Conservation (phyloP, 75 land plant genomes). For the Cryptomeria japonica region DNA sequence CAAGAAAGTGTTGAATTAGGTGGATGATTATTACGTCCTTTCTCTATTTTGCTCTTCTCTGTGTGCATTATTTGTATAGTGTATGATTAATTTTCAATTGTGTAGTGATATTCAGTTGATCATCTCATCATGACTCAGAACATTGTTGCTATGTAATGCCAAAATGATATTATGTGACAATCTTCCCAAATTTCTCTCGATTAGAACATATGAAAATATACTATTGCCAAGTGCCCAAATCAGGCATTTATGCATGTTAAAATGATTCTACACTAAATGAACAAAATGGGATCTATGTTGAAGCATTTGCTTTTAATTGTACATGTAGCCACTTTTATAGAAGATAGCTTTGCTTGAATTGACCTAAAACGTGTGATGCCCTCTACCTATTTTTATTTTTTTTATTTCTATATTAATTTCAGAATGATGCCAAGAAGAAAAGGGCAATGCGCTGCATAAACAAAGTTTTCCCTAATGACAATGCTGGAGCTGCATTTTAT, state of each 20-base stretch:
- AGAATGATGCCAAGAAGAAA: too few species aligned
- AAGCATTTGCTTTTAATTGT: not conserved
- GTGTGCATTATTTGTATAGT: not conserved
- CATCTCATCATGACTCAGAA: not conserved
- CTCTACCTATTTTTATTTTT: too few species aligned
- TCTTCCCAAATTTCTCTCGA: not conserved
- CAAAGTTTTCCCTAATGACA: too few species aligned
- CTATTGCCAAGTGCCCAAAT: not conserved
- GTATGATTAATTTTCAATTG: not conserved
- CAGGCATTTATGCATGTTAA: not conserved
- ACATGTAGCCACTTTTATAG: not conserved
- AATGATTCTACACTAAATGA: not conserved
- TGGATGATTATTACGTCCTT: not conserved
- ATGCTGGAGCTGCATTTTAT: too few species aligned
- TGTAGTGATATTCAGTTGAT: not conserved
- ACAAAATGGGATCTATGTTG: not conserved
- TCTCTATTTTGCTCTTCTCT: not conserved
- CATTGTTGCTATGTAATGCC: not conserved
- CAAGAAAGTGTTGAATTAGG: not conserved
- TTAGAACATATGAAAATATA: too few species aligned
- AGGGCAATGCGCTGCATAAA: too few species aligned
- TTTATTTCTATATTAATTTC: too few species aligned
- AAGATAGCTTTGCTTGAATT: not conserved
- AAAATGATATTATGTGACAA: too few species aligned
- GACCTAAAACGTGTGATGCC: not conserved